Conservation (phyloP, 495 filamentous ascomycete species). For the Amorphotheca resinae region DNA sequence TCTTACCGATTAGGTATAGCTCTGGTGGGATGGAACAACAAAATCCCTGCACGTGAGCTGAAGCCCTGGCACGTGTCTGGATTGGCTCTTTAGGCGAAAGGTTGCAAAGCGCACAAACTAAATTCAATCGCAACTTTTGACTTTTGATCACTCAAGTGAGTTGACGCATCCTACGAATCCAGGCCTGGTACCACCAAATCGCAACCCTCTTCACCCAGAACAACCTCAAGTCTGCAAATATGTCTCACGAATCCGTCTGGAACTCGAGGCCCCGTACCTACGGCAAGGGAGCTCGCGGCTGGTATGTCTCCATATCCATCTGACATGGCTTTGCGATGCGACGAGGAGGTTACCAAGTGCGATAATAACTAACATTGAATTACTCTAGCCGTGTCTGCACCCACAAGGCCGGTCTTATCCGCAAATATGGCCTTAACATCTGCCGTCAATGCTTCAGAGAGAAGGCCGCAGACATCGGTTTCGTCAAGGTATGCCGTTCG, state of each 20-base stretch:
- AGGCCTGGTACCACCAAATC: not conserved
- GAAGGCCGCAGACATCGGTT: conserved; percentile 91
- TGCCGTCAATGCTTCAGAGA: conserved; percentile 99
- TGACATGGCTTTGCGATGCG: conserved; percentile 4
- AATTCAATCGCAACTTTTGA: not conserved
- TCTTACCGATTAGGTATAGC: not conserved
- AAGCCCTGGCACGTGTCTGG: not conserved
- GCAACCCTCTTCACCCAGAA: not conserved
- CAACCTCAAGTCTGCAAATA: conserved; percentile 28
- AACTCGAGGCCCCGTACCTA: conserved; percentile 93
- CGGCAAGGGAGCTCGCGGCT: conserved; percentile 86
- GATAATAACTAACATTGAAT: conserved; percentile 4
- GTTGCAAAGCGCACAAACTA: conserved; percentile 1
- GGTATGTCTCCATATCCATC: conserved; percentile 44
- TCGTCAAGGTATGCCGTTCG: conserved; percentile 67
- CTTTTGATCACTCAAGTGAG: no score
- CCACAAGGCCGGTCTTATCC: conserved; percentile 89
- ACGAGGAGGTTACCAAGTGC: conserved; percentile 8
- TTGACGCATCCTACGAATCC: not conserved
- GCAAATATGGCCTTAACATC: conserved; percentile 98
- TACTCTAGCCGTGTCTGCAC: conserved; percentile 81
- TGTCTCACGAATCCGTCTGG: conserved; percentile 99
- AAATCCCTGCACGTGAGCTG: not conserved
- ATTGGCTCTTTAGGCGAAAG: conserved; percentile 3
- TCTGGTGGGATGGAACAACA: not conserved